Base-by-base conservation (phyloP, 345 rosid genomes). In the Moringa oleifera region DNA sequence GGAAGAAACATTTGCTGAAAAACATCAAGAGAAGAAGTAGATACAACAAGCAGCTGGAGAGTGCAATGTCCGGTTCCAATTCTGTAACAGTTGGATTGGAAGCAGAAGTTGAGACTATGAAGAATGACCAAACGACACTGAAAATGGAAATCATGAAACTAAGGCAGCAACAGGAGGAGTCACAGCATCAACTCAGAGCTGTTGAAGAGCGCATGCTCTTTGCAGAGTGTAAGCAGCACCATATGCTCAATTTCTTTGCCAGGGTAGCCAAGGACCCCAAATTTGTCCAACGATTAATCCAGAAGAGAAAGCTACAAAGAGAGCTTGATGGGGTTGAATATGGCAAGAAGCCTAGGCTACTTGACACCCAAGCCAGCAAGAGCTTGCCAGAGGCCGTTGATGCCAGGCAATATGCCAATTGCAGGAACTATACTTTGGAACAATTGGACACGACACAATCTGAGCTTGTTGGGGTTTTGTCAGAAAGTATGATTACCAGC, bases 1-100 rank as follows among this genome's bases (percentile, higher is more conserved):
- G 88, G 63, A 75, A 82, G 71, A 80, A 65, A 66, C 82, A 82
- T 71, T 74, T 87, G 76, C 80, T 87, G 24, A 87, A 77, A 72
- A 77, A 52, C 64, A 84, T 84, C 20, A 80, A 73, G 77, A 78
- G 93, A 50, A 80, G 81, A 66, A 71, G 77, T 59, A 75, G 85
- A 67, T 58, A 64, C 52, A 76, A 65, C 68, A 71, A 67, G 64
- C 70, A 50, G 15, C 70, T 69, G 12, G 74, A 47, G 11, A 73
- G 57, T 22, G 55, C 22, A 25, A 20, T 18, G 22, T 50, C 18
- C 36, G 36, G 46, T 56, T 36, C 23, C 57, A 50, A 28, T 63
- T 47, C 51, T 33, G 25, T 58, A 37, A 64, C 55, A 19, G 49
- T 53, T 0, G 71, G 58, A 24, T 41, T 65, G 21, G 78, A 75